Base-by-base conservation (phyloP, 1,284 basidiomycete genomes). In the Meripilus lineatus region DNA sequence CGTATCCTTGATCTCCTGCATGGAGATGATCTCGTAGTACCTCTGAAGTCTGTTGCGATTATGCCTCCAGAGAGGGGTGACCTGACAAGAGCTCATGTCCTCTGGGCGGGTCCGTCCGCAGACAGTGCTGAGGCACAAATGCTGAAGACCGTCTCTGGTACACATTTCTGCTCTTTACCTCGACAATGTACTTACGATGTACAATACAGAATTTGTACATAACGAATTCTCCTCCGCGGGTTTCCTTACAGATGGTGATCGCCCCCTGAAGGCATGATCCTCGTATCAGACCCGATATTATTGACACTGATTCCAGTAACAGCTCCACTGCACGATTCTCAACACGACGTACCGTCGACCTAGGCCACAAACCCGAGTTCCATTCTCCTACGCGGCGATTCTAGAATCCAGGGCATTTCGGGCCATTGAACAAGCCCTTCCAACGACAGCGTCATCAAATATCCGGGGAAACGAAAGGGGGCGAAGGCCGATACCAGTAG, bases 301-400 rank as follows among this genome's bases (percentile, higher is more conserved):
- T 36, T 8, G 28, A 30, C 8, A 36, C 34, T 13, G 8, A 17
- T 36, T n/a, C 34, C 18, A 11, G 8, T 36, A 11, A n/a, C 33
- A 84, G 82, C 63, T 86, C 13, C 84, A 86, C 50, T 85, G 83
- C 60, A 85, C 84, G 0, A 56, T 86, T 18, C 55, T 84, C 46
- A 84, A 84, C 53, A 79, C 82, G 0, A 68, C 64, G 24, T 65
- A 83, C 55, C 75, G 81, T 43, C 72, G 66, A 50, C 49, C 58
- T 1, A 56, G 54, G 10, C 51, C 57, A 1, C 51, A 57, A 14
- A 59, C 57, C 2, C 59, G 68, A 5, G 48, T 59, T 23, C 68
- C 72, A 3, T 80, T 79, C 47, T 76, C 75, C 2, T 78, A 74
- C 52, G 51, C 51, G 8, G 64, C 69, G n/a, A 52, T 80, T 24